Conservation (phyloP, 1,284 basidiomycete species). For the Prillingera fragicola region DNA sequence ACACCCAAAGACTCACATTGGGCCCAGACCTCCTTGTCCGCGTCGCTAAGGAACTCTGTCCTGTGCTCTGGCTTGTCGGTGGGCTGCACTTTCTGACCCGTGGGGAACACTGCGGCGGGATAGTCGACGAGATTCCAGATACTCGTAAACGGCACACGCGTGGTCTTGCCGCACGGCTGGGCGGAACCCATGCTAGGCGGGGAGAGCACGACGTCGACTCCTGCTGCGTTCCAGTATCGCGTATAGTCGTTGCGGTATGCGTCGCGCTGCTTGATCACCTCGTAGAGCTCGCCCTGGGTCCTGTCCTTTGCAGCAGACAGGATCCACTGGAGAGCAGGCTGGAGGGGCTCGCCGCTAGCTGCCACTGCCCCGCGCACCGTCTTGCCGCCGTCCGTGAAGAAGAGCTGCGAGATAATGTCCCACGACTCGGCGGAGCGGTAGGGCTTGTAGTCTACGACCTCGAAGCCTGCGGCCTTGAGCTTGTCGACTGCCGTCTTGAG, state of each 20-base stretch:
- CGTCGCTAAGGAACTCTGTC: slow-evolving; percentile 14
- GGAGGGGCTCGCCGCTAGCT: slow-evolving; percentile 27
- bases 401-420: slow-evolving; percentile 30
- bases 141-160: too few relatives aligned
- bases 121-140: slow-evolving; percentile 65
- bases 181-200: slow-evolving; percentile 39
- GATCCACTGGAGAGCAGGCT: slow-evolving; percentile 34
- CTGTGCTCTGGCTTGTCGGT: slow-evolving; percentile 51
- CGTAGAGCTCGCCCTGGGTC: slow-evolving; percentile 29
- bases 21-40: slow-evolving; percentile 18
- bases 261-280: slow-evolving; percentile 35
- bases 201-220: slow-evolving; percentile 42
- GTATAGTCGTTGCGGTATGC: slow-evolving; percentile 26
- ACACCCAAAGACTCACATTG: too few relatives aligned
- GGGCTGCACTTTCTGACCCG: slow-evolving; percentile 44
- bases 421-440: slow-evolving; percentile 21
- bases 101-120: slow-evolving; percentile 59
- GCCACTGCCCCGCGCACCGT: slow-evolving; percentile 12
- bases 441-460: slow-evolving; percentile 31
- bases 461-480: slow-evolving; percentile 26
- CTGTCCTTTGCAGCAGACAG: slow-evolving; percentile 7
- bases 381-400: too few relatives aligned
- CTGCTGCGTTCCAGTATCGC: slow-evolving; percentile 21
- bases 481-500: slow-evolving; percentile 30
- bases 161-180: slow-evolving; percentile 31